These are phyloP conservation scores for Bretschneidera sinensis DNA, from an alignment of 345 rosid genomes.

Conservation along the genomic window DNA sequence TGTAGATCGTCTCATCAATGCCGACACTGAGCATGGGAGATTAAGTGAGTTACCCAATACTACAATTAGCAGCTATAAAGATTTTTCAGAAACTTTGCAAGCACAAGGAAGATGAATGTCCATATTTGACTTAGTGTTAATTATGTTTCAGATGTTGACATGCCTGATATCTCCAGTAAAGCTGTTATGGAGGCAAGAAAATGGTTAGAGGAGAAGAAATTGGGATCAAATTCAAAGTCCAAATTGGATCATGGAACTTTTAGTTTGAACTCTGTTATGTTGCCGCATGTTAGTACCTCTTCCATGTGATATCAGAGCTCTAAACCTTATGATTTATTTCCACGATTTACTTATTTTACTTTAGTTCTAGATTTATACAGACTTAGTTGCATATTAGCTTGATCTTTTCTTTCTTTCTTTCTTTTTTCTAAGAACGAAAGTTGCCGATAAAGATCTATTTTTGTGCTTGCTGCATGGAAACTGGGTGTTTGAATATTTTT, in stretches of 20 bases:
- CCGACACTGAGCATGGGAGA: conserved; percentile 24
- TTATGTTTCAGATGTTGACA: conserved; percentile 40
- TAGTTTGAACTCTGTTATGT: conserved; percentile 26
- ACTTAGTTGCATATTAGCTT: not conserved
- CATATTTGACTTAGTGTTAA: conserved; percentile 12
- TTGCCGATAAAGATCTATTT: too few relatives aligned
- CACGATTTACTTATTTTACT: not conserved
- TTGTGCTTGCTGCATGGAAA: not conserved
- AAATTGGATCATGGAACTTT: conserved; percentile 37
- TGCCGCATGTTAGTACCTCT: conserved; percentile 38
- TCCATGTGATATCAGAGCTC: conserved; percentile 6
- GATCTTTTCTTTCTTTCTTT: not conserved
- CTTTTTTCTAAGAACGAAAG: not conserved
- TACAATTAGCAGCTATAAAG: conserved; percentile 34
- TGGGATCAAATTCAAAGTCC: conserved; percentile 47
- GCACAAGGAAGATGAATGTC: conserved; percentile 5
- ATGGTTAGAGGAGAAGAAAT: conserved; percentile 78
- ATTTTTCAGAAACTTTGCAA: conserved; percentile 22
- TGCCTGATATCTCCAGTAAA: conserved; percentile 38
- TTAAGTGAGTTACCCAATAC: conserved; percentile 16
- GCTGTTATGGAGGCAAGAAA: conserved; percentile 74
- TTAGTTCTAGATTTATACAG: not conserved
- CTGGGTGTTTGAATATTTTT: not conserved
- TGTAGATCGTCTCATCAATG: conserved; percentile 30
- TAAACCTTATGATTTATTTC: not conserved